Percentiles rank a stretch among this genome's conserved stretches.
These are phyloP conservation scores for Aleurites moluccanus DNA, from an alignment of 441 rosid genomes.

Conservation along the genomic window DNA sequence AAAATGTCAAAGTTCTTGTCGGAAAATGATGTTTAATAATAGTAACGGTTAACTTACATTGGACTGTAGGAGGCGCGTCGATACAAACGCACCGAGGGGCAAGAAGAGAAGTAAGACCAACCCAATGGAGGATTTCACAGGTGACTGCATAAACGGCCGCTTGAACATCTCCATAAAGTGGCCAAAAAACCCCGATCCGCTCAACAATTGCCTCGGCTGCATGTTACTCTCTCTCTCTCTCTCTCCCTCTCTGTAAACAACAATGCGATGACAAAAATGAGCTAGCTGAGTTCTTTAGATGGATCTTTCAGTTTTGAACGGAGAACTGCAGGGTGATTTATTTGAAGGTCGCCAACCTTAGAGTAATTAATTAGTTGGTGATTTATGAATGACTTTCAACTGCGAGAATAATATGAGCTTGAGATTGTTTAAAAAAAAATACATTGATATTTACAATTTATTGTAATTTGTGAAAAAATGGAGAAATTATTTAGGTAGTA, in stretches of 20 bases:
- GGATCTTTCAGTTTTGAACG: background rate
- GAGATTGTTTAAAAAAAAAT: too few species aligned
- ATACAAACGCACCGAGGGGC: slow-evolving; percentile 43
- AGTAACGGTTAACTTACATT: slow-evolving; percentile 21
- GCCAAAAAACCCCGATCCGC: slow-evolving; percentile 26
- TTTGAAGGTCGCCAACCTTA: background rate
- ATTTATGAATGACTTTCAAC: background rate
- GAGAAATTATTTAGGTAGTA: background rate
- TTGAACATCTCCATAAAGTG: slow-evolving; percentile 24
- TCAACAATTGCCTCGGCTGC: slow-evolving; percentile 16
- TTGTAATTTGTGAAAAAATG: too few species aligned
- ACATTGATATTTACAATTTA: too few species aligned
- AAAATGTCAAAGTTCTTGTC: background rate
- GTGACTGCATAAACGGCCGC: slow-evolving; percentile 25
- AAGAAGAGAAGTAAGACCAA: slow-evolving; percentile 34
- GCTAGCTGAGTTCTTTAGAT: background rate
- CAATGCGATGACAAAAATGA: too few species aligned
- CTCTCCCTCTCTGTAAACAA: background rate
- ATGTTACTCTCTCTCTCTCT: slow-evolving; percentile 15
- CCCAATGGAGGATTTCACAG: slow-evolving; percentile 28
- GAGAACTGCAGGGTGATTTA: background rate
- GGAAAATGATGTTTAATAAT: background rate
- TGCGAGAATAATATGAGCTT: background rate
- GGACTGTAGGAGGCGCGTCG: slow-evolving; percentile 40
- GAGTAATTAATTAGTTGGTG: background rate